A percentile compares a stretch with the other conserved stretches of the same genome.
Evolutionary conservation across 768 basidiomycete species (phyloP).

Genomic region (Lactarius sp.): DNA sequence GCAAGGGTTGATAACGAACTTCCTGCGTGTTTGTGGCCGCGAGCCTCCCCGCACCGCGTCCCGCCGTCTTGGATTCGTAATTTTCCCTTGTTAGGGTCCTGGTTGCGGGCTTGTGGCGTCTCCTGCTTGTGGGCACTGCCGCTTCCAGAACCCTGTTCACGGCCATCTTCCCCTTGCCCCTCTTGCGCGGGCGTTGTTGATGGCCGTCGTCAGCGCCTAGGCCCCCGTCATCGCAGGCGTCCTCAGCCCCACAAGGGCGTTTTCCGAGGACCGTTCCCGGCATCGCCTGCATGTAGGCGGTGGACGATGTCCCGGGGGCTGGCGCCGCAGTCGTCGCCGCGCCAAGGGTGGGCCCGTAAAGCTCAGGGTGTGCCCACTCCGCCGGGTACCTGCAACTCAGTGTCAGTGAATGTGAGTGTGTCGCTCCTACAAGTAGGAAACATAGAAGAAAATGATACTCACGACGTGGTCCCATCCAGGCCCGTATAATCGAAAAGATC

Average conservation of each 20-base stretch:
- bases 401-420: neutral
- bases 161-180: neutral
- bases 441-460: neutral
- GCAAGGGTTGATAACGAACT: neutral
- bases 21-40: neutral
- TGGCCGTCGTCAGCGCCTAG: neutral
- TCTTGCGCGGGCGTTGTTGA: neutral
- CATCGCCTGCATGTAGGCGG: too few relatives aligned
- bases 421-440: neutral
- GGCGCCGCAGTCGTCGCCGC: too few relatives aligned
- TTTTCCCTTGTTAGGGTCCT: neutral
- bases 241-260: too few relatives aligned
- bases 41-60: constrained; percentile 9
- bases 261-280: too few relatives aligned
- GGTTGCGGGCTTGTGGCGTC: neutral
- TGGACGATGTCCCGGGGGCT: too few relatives aligned
- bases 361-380: too few relatives aligned
- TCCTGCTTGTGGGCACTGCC: neutral
- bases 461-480: neutral
- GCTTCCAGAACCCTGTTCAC: neutral
- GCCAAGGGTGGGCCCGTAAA: too few relatives aligned
- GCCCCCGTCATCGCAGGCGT: too few relatives aligned
- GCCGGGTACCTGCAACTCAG: too few relatives aligned
- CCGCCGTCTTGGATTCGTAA: neutral
- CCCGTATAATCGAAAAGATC: too few relatives aligned